Conservation (phyloP, 208 protist species). For the Phytomonas serpens region DNA sequence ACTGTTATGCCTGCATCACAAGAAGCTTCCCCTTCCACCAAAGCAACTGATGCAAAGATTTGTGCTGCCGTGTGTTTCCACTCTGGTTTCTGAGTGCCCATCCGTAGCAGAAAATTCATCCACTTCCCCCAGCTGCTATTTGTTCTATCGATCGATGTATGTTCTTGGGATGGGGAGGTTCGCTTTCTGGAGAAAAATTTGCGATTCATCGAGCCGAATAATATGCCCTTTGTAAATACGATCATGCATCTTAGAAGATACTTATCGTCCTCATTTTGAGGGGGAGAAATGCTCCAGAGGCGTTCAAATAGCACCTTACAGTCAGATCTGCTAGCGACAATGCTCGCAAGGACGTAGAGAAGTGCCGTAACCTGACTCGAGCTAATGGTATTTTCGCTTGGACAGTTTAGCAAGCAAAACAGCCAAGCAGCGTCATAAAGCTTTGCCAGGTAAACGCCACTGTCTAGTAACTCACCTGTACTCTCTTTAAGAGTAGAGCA, state of each 20-base stretch:
- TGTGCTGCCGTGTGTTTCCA: not conserved
- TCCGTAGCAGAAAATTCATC: not conserved
- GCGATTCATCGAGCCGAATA: not conserved
- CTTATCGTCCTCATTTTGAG: not conserved
- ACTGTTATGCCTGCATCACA: not conserved
- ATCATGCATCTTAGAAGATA: not conserved
- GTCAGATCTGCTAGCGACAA: not conserved
- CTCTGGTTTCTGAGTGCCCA: not conserved
- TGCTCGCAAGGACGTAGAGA: not conserved
- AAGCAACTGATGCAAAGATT: not conserved
- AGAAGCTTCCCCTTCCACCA: not conserved
- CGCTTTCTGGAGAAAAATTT: not conserved
- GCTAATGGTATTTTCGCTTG: not conserved
- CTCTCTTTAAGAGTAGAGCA: not conserved
- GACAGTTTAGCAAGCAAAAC: conserved; percentile 16
- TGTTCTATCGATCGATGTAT: not conserved
- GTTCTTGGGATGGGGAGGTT: not conserved
- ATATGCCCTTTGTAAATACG: not conserved
- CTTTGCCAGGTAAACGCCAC: conserved; percentile 16
- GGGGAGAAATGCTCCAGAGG: not conserved
- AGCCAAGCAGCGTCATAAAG: conserved; percentile 18
- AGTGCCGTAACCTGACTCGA: not conserved
- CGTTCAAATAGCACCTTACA: not conserved
- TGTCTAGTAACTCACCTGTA: conserved; percentile 11
- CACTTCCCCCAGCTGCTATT: not conserved